Percentiles rank a stretch among this genome's conserved stretches.
These are phyloP conservation scores for Cladosporium cucumerinum DNA, from an alignment of 2,329 filamentous ascomycete genomes.

Conservation along the genomic window DNA sequence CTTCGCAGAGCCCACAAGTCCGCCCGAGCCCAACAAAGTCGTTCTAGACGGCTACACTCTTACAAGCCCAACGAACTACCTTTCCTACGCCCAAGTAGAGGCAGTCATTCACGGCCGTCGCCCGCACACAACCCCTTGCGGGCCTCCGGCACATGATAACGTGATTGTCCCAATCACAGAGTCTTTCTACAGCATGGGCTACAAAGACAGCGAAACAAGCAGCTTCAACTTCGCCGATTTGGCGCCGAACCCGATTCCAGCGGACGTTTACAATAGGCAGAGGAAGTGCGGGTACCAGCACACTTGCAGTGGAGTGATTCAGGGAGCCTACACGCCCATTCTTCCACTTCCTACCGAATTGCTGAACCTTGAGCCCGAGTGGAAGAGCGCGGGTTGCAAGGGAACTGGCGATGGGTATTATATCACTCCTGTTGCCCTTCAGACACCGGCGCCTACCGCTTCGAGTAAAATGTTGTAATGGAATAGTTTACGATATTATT, in stretches of 20 bases:
- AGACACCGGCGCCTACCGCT: slow-evolving; percentile 3
- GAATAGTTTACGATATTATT: no score
- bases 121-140: not conserved
- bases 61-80: slow-evolving; percentile 10
- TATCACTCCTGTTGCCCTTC: slow-evolving; percentile 13
- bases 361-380: not conserved
- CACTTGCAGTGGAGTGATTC: not conserved
- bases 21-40: slow-evolving; percentile 4
- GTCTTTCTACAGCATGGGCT: slow-evolving; percentile 10
- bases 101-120: not conserved
- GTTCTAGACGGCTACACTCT: slow-evolving; percentile 13
- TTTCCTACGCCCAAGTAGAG: not conserved
- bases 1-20: slow-evolving; percentile 1
- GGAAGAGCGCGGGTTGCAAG: not conserved
- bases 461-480: not conserved
- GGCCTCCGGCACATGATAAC: not conserved
- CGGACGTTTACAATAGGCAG: not conserved
- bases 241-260: not conserved
- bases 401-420: not conserved
- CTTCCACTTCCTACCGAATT: slow-evolving; percentile 1
- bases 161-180: slow-evolving; percentile 1
- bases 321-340: not conserved
- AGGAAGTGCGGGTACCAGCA: not conserved
- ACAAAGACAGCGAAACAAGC: not conserved
- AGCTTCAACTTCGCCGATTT: slow-evolving; percentile 12